Conservation (phyloP, 1,284 basidiomycete genomes). For the Phenoliferia sp. region DNA sequence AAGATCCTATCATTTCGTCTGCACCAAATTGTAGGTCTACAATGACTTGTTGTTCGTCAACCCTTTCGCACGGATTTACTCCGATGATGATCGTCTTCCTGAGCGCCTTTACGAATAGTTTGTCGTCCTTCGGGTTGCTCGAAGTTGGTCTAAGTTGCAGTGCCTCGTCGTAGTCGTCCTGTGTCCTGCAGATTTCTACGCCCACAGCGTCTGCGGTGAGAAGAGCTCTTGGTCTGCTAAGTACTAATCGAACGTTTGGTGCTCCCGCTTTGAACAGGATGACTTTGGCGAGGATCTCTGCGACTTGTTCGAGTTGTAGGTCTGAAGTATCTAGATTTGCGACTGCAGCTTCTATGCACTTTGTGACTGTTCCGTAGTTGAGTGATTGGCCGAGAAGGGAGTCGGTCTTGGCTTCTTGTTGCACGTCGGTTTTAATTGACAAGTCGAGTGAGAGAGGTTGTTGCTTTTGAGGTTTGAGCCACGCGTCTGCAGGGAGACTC, state of each 20-base stretch:
- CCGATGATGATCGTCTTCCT: slow-evolving; percentile 57
- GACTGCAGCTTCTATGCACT: slow-evolving; percentile 37
- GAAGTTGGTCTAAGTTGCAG: not conserved
- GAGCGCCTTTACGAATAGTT: slow-evolving; percentile 49
- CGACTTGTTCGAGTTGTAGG: slow-evolving; percentile 20
- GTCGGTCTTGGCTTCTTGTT: slow-evolving; percentile 24
- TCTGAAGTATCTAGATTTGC: not conserved
- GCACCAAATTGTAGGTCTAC: slow-evolving; percentile 53
- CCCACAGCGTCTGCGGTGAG: slow-evolving; percentile 24
- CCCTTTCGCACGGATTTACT: slow-evolving; percentile 65
- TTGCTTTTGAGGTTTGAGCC: slow-evolving; percentile 18
- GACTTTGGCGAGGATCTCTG: slow-evolving; percentile 21
- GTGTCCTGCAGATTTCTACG: slow-evolving; percentile 16
- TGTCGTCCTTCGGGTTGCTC: slow-evolving; percentile 27
- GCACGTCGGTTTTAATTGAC: slow-evolving; percentile 51
- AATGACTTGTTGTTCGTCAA: slow-evolving; percentile 63
- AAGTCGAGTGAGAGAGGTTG: slow-evolving; percentile 61
- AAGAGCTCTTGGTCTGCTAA: slow-evolving; percentile 20
- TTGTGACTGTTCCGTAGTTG: slow-evolving; percentile 54
- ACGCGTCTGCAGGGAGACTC: slow-evolving; percentile 17
- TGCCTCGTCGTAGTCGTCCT: slow-evolving; percentile 13
- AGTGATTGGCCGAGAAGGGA: slow-evolving; percentile 16
- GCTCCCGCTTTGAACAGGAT: slow-evolving; percentile 25
- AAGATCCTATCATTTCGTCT: slow-evolving; percentile 30
- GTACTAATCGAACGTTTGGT: slow-evolving; percentile 24